Base-by-base conservation (phyloP, 1,284 basidiomycete genomes). In the Cerioporus squamosus region DNA sequence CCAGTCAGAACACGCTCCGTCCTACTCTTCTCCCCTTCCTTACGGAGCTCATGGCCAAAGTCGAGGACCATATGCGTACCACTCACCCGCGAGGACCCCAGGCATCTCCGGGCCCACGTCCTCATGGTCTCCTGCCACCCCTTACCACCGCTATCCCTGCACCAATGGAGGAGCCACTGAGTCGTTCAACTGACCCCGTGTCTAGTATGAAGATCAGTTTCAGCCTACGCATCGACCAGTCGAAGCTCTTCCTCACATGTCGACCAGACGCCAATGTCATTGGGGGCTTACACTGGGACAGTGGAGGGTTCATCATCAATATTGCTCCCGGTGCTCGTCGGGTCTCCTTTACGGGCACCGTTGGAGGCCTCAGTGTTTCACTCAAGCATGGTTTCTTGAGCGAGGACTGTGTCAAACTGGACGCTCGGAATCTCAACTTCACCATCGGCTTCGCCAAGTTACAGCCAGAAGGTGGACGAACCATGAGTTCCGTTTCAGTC, bases 241-340 rank as follows among this genome's bases (percentile, higher is more conserved):
- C 95, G 1, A 87, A 83, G 56, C 79, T 97, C 44, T 87, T 91
- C 55, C 76, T 97, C 24, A 93, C 90, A 1, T 97, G 95, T 65
- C 87, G 88, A 56, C 92, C 93, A 0, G 93, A 95, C 67, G 93
- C 94, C 48, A 94, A 95, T 64, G 94, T 96, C 15, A 82, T 91
- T 42, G 92, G 91, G 18, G 89, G 88, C 2, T 71, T 97, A 31
- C 84, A 92, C 50, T 97, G 95, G 95, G 88, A 95, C 59, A 95
- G 91, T 64, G 95, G 95, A 38, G 94, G 94, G 0, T 95, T 97
- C 68, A 77, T 94, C 39, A 72, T 94, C 38, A 91, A 86, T 62
- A 79, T 93, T 17, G 85, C 88, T 24, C 88, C 93, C 2, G 87
- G 88, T 10, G 84, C 84, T 45, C 81, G 85, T 20, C 83, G 83